phyloP scores from a whole-genome alignment of 2,329 filamentous ascomycete genomes.

The Furcasterigmium furcatum region DNA sequence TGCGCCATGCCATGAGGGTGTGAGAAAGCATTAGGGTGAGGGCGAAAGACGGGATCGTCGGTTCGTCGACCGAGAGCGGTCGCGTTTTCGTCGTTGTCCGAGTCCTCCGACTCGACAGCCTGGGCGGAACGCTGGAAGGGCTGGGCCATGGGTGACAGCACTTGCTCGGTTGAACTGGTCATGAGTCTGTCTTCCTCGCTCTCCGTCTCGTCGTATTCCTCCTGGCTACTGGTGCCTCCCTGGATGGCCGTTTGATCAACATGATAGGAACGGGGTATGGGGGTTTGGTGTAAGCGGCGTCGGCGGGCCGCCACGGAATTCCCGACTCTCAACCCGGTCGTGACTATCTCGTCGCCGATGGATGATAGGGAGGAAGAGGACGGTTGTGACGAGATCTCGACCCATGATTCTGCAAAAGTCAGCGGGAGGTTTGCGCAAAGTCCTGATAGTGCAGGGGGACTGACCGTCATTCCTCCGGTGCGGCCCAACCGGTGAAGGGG shows the following conservation, averaged over 20 bases:
- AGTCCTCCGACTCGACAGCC: slow-evolving; percentile 42
- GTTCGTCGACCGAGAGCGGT: slow-evolving; percentile 71
- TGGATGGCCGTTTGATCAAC: slow-evolving; percentile 35
- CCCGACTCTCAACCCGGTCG: slow-evolving; percentile 78
- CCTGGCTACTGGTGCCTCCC: slow-evolving; percentile 70
- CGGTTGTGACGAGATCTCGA: slow-evolving; percentile 88
- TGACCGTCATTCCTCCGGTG: slow-evolving; percentile 13
- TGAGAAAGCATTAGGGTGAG: slow-evolving; percentile 89
- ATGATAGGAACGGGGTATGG: slow-evolving; percentile 28
- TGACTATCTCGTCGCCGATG: slow-evolving; percentile 83
- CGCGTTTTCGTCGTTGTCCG: slow-evolving; percentile 66
- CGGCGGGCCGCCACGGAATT: slow-evolving; percentile 61
- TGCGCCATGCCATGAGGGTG: slow-evolving; percentile 64
- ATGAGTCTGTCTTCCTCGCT: slow-evolving; percentile 75
- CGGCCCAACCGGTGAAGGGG: slow-evolving; percentile 8
- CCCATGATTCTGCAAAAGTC: slow-evolving; percentile 76
- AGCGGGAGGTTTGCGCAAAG: not conserved
- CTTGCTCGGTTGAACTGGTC: slow-evolving; percentile 56
- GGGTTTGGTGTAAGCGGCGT: slow-evolving; percentile 37
- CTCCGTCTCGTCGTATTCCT: slow-evolving; percentile 92
- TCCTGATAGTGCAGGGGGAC: slow-evolving; percentile 16
- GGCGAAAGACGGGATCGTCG: slow-evolving; percentile 63
- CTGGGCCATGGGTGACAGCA: slow-evolving; percentile 23
- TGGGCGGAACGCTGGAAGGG: slow-evolving; percentile 24
- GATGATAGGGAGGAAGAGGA: slow-evolving; percentile 92